Evolutionary conservation across 2,329 filamentous ascomycete genomes (phyloP).

Genomic region (Sarocladium brachiariae): DNA sequence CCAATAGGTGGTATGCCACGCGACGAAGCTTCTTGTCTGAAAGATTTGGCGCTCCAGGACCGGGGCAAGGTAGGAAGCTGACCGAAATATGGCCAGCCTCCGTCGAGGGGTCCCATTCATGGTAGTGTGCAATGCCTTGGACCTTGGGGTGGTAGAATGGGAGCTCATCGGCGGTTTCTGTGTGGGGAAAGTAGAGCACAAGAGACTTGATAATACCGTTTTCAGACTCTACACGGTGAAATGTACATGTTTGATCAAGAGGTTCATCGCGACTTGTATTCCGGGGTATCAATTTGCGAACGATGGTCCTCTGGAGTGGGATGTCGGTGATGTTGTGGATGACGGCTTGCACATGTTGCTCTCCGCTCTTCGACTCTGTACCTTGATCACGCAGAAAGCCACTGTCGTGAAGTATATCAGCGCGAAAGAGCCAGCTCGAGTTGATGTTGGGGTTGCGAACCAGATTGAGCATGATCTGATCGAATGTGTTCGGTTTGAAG

Average conservation of each 20-base stretch:
- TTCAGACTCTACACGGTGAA: constrained; percentile 42
- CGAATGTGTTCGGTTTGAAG: constrained; percentile 58
- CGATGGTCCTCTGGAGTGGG: constrained; percentile 53
- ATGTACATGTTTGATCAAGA: constrained; percentile 75
- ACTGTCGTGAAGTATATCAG: constrained; percentile 56
- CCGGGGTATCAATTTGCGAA: constrained; percentile 73
- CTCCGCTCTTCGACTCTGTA: constrained; percentile 17
- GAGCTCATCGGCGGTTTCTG: constrained; percentile 50
- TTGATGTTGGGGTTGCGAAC: constrained; percentile 76
- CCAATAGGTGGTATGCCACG: constrained; percentile 62
- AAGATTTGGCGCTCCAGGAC: constrained; percentile 17
- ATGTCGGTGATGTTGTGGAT: constrained; percentile 19
- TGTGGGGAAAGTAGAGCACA: constrained; percentile 75
- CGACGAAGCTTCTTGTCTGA: constrained; percentile 47
- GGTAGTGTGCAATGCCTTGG: constrained; percentile 66
- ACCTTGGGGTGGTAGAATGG: constrained; percentile 88
- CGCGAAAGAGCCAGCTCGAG: constrained; percentile 69
- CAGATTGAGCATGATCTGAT: constrained; percentile 63
- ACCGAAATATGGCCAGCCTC: constrained; percentile 47
- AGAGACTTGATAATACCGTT: constrained; percentile 24
- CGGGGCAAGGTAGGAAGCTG: constrained; percentile 49
- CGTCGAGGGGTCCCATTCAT: constrained; percentile 49
- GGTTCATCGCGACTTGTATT: constrained; percentile 70
- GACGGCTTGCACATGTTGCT: neutral
- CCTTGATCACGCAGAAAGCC: constrained; percentile 15